Evolutionary conservation across 441 rosid genomes (phyloP).

Genomic region (Arabidopsis lyrata): DNA sequence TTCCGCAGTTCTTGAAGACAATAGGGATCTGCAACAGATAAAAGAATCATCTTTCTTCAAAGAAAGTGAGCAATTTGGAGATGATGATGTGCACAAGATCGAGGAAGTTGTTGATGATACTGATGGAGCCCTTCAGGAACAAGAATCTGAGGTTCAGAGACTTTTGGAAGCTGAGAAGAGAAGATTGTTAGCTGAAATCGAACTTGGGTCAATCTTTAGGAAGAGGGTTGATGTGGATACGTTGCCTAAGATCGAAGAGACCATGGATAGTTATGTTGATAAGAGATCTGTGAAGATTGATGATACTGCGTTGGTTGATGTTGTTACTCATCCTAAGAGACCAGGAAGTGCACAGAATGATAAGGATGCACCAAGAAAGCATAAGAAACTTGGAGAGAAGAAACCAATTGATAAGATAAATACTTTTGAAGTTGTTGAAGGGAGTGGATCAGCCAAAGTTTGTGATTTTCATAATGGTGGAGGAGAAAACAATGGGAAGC

Average conservation of each 20-base stretch:
- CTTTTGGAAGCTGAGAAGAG: slow-evolving; percentile 66
- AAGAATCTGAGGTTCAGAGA: slow-evolving; percentile 38
- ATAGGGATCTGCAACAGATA: not conserved
- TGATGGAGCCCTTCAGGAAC: not conserved
- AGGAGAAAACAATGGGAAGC: slow-evolving; percentile 33
- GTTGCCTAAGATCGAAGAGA: slow-evolving; percentile 11
- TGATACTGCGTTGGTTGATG: slow-evolving; percentile 65
- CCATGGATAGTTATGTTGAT: slow-evolving; percentile 33
- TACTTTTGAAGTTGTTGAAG: too few relatives aligned
- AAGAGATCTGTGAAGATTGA: slow-evolving; percentile 59
- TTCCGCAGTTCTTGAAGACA: slow-evolving; percentile 30
- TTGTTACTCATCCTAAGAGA: slow-evolving; percentile 45
- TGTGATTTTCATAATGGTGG: slow-evolving; percentile 22
- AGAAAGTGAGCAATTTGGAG: not conserved
- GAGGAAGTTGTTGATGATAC: not conserved
- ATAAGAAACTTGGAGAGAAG: slow-evolving; percentile 45
- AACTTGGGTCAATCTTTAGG: slow-evolving; percentile 54
- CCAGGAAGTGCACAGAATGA: slow-evolving; percentile 30
- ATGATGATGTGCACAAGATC: slow-evolving; percentile 17
- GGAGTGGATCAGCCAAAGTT: slow-evolving; percentile 11
- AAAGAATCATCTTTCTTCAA: slow-evolving; percentile 31
- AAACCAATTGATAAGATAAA: slow-evolving; percentile 48
- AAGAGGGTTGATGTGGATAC: slow-evolving; percentile 34
- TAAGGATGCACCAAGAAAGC: slow-evolving; percentile 40
- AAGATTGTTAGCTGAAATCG: slow-evolving; percentile 62